A percentile compares a stretch with the other conserved stretches of the same genome.
These are phyloP conservation scores for Lippia alba DNA, from an alignment of 305 asterid genomes.

Conservation along the genomic window DNA sequence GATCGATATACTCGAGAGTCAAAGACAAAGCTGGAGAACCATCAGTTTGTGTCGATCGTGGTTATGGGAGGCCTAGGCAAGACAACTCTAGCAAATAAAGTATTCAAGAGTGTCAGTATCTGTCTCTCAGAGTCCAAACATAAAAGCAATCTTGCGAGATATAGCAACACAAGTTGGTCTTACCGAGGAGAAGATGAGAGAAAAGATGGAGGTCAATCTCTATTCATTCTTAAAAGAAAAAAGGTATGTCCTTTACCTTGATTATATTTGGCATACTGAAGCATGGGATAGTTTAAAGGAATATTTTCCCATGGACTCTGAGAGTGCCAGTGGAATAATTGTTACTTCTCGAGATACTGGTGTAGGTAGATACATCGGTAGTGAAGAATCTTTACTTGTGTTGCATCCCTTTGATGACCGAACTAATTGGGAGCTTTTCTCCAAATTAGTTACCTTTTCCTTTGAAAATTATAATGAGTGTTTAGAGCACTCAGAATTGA, in stretches of 20 bases:
- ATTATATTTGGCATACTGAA: no score
- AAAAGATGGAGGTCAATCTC: not conserved
- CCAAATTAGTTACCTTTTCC: no score
- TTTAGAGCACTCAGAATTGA: no score
- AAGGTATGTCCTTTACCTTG: not conserved
- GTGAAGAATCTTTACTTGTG: not conserved
- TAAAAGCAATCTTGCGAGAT: not conserved
- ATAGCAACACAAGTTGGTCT: not conserved
- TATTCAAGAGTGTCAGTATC: not conserved
- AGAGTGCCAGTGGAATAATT: not conserved
- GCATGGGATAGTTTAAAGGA: no score
- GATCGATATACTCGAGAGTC: not conserved
- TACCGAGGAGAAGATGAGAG: not conserved
- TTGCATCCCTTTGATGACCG: not conserved
- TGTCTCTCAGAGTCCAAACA: not conserved
- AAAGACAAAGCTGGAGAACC: not conserved
- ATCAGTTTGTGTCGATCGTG: not conserved
- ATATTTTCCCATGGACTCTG: not conserved
- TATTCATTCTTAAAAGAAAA: no score
- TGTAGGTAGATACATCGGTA: not conserved
- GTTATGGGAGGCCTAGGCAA: not conserved
- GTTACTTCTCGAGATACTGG: not conserved
- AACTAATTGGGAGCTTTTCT: not conserved
- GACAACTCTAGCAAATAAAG: constrained; percentile 1
- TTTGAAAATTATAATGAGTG: no score